Conservation (phyloP, 225 moss, liverwort and hornwort genomes). For the Sphagnum tenellum region DNA sequence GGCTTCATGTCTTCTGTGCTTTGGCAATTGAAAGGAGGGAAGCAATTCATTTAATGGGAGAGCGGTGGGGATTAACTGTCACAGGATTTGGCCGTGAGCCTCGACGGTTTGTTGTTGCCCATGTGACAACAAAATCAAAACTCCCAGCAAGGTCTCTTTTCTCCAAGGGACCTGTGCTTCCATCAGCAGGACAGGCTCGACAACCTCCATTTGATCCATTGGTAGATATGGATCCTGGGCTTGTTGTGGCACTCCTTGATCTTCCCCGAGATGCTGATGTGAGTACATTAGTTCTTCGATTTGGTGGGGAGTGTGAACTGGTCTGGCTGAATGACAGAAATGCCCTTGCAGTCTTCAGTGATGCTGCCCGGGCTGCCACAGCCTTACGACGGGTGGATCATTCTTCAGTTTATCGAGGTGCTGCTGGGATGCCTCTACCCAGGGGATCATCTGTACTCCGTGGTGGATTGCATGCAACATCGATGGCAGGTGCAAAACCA, state of each 20-base stretch:
- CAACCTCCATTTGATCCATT: slow-evolving; percentile 69
- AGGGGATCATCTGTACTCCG: slow-evolving; percentile 31
- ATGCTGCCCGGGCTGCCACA: slow-evolving; percentile 76
- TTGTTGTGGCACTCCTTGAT: slow-evolving; percentile 80
- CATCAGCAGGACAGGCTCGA: slow-evolving; percentile 36
- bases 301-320: slow-evolving; percentile 96
- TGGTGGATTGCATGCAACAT: slow-evolving; percentile 46
- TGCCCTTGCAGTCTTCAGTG: slow-evolving; percentile 83
- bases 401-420: slow-evolving; percentile 81
- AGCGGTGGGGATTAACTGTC: slow-evolving; percentile 72
- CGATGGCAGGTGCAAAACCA: slow-evolving; percentile 25
- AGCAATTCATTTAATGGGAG: slow-evolving; percentile 70
- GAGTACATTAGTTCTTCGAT: slow-evolving; percentile 79
- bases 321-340: slow-evolving; percentile 97
- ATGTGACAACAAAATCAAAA: slow-evolving; percentile 76
- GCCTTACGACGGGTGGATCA: slow-evolving; percentile 87
- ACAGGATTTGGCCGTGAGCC: slow-evolving; percentile 81
- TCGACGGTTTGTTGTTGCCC: slow-evolving; percentile 66
- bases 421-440: slow-evolving; percentile 54
- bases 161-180: slow-evolving; percentile 39
- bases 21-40: slow-evolving; percentile 82
- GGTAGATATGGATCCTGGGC: slow-evolving; percentile 84
- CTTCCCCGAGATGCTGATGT: slow-evolving; percentile 89
- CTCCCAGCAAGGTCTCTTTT: slow-evolving; percentile 59
- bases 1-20: slow-evolving; percentile 72